Conservation (phyloP, 371 early-diverging fungal genomes). For the Nosema muscidifuracis region DNA sequence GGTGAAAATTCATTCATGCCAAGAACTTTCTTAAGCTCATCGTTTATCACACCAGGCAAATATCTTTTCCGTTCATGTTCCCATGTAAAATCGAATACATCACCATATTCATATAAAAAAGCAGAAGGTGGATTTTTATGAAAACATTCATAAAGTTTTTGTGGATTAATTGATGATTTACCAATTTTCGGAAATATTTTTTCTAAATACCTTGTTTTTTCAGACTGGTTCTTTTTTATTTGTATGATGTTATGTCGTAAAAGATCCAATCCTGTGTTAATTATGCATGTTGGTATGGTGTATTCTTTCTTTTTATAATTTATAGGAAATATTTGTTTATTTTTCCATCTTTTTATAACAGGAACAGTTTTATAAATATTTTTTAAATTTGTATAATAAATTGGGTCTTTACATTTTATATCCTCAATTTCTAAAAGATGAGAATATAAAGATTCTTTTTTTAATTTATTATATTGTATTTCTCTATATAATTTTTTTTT, state of each 20-base stretch:
- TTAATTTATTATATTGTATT: slow-evolving; percentile 54
- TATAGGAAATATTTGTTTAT: slow-evolving; percentile 84
- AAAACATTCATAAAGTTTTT: slow-evolving; percentile 87
- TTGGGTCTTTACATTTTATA: slow-evolving; percentile 84
- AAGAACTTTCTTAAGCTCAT: slow-evolving; percentile 74
- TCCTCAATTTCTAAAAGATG: slow-evolving; percentile 75
- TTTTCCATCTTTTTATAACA: slow-evolving; percentile 86
- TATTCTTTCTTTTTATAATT: slow-evolving; percentile 86
- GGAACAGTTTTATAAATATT: slow-evolving; percentile 81
- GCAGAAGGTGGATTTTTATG: slow-evolving; percentile 81
- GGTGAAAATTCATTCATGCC: slow-evolving; percentile 78
- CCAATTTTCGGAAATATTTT: slow-evolving; percentile 85
- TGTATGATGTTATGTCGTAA: slow-evolving; percentile 78
- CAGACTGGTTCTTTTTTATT: slow-evolving; percentile 71
- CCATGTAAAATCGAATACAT: slow-evolving; percentile 23
- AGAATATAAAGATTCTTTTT: slow-evolving; percentile 78
- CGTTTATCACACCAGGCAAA: slow-evolving; percentile 74
- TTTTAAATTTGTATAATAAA: slow-evolving; percentile 77
- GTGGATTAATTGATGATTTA: slow-evolving; percentile 83
- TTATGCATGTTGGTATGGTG: slow-evolving; percentile 71
- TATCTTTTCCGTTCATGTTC: slow-evolving; percentile 76
- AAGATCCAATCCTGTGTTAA: slow-evolving; percentile 85
- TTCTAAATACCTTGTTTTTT: slow-evolving; percentile 75
- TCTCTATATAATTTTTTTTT: slow-evolving; percentile 5
- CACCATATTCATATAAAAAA: slow-evolving; percentile 65